Conservation (phyloP, 768 basidiomycete genomes). For the Boletus reticuloceps region DNA sequence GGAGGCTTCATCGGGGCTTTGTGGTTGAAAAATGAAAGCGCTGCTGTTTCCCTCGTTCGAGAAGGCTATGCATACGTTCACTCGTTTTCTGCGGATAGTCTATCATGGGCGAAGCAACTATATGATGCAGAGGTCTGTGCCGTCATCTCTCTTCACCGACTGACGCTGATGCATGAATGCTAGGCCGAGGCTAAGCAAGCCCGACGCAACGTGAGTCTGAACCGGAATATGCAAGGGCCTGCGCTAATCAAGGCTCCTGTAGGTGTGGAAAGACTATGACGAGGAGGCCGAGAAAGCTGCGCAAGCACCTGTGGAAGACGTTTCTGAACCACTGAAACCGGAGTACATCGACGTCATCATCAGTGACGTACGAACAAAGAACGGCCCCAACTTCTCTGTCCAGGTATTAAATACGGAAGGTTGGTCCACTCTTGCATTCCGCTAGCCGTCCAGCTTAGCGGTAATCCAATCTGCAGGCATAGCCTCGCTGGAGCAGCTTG, state of each 20-base stretch:
- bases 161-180: slow-evolving; percentile 4
- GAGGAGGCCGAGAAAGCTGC: slow-evolving; percentile 62
- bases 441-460: not conserved
- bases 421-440: slow-evolving; percentile 28
- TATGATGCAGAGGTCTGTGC: slow-evolving; percentile 74
- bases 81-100: slow-evolving; percentile 77
- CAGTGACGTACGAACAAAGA: slow-evolving; percentile 74
- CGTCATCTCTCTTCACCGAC: not conserved
- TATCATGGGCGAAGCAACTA: slow-evolving; percentile 78
- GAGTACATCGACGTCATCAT: slow-evolving; percentile 94
- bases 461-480: slow-evolving; percentile 55
- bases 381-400: slow-evolving; percentile 85
- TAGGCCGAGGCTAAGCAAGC: slow-evolving; percentile 81
- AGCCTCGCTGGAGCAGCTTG: slow-evolving; percentile 84
- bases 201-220: slow-evolving; percentile 66
- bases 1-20: slow-evolving; percentile 94
- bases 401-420: slow-evolving; percentile 92
- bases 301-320: slow-evolving; percentile 45
- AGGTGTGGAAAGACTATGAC: slow-evolving; percentile 90
- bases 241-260: not conserved
- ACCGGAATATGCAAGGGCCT: not conserved
- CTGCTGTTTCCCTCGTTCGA: slow-evolving; percentile 74
- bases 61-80: slow-evolving; percentile 92
- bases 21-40: slow-evolving; percentile 83
- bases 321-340: slow-evolving; percentile 58